Evolutionary conservation across 2,329 filamentous ascomycete species (phyloP), one percentile per base, ranked within the genome.

Genomic region (Claviceps lovelessii): DNA sequence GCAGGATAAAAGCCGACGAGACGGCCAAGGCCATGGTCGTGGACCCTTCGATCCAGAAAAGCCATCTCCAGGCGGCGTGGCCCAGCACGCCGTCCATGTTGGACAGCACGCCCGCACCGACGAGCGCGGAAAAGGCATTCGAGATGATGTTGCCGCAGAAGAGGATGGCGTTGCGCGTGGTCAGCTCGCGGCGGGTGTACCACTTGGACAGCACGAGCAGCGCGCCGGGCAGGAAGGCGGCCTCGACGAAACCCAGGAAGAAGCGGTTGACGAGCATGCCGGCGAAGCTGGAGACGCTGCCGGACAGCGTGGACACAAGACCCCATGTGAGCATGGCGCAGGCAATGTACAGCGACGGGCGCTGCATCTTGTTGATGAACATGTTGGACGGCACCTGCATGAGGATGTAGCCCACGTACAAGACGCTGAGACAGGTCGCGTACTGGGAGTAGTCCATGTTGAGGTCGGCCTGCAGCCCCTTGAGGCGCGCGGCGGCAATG

Each of bases 351-450:
- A 79, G 64, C 2, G 73, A 76, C 0, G 77, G 76, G 1, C 76
- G 70, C 51, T 67, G 60, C 58, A 79, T 77, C 52, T 71, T 68
- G 67, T 79, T 83, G 69, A 79, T 76, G 63, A 77, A 64, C 67
- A 79, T 79, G 68, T 79, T 79, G 60, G 75, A 78, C 0, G 77
- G 77, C 4, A 80, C 73, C 68, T 83, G 80, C 78, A 83, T 83
- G 59, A 83, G 70, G 53, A 84, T 75, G 65, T 84, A 84, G 15
- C 81, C 81, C 17, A 83, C 80, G 63, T 86, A 86, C 28, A 86
- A 68, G 55, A 86, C 85, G 57, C 73, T 76, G 49, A 83, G 69
- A 55, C 79, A 81, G 3, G 81, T 83, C 55, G 81, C 76, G 63
- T 86, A 86, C 64, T 87, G 71, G 3, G 74, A 76, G 60, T 78